phyloP scores from a whole-genome alignment of 2,329 filamentous ascomycete genomes.

The Fusarium anguioides region DNA sequence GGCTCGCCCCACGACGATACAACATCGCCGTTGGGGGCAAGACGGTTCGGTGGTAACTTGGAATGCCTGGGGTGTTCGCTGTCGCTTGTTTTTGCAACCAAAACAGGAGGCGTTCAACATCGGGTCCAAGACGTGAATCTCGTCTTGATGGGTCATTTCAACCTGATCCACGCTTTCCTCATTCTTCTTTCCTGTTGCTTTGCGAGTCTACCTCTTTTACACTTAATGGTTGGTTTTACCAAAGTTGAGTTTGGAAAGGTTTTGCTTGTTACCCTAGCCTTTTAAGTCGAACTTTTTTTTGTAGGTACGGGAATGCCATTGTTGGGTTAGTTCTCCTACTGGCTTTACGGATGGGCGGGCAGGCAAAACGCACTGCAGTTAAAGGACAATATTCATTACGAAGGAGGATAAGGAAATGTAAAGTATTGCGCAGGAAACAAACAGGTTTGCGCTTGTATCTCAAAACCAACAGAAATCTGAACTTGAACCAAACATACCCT shows the following conservation, averaged over 20 bases:
- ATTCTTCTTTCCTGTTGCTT: slow-evolving; percentile 27
- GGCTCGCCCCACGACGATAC: slow-evolving; percentile 68
- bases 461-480: neutral
- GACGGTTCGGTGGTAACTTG: slow-evolving; percentile 63
- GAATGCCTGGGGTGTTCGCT: slow-evolving; percentile 76
- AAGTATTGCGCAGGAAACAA: slow-evolving; percentile 17
- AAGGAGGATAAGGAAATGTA: slow-evolving; percentile 15
- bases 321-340: neutral
- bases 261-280: neutral
- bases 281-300: too few relatives aligned
- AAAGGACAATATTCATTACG: slow-evolving; percentile 18
- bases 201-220: slow-evolving; percentile 25
- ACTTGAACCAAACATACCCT: neutral
- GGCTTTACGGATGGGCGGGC: slow-evolving; percentile 11
- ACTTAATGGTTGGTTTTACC: slow-evolving; percentile 11
- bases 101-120: slow-evolving; percentile 84
- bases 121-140: slow-evolving; percentile 72
- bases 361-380: slow-evolving; percentile 29
- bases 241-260: neutral
- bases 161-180: slow-evolving; percentile 62
- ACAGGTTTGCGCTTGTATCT: slow-evolving; percentile 14
- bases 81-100: slow-evolving; percentile 88
- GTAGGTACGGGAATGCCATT: neutral
- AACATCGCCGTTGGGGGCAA: slow-evolving; percentile 71
- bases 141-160: slow-evolving; percentile 72